Base-by-base conservation (phyloP, 805 yeast genomes). In the Candida stauntonica region DNA sequence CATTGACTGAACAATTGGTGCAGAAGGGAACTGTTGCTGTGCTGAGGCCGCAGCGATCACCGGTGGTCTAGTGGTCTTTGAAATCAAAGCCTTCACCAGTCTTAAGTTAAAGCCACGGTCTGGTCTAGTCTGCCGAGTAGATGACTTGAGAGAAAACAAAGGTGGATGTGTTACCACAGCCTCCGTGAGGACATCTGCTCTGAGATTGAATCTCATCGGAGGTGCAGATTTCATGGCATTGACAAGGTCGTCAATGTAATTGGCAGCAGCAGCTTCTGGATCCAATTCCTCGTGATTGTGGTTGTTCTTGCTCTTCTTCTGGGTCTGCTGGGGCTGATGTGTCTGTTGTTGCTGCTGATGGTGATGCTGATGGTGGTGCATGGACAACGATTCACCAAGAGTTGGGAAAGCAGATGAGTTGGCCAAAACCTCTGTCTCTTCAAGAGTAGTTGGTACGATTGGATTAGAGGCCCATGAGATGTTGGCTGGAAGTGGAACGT, bases 401-500 rank as follows among this genome's bases (percentile, higher is more conserved):
- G 83, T 69, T 34, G 84, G 81, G 67, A 79, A 77, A 3, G 82
- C 75, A 5, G 76, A 67, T 13, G 72, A 55, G 50, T 72, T 67
- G 4, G 77, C 66, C 46, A 72, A 55, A 5, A 19, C 33, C 17
- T 40, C 40, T 15, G 37, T 18, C n/a, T 38, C 45, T 3, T 31
- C 42, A 26, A 29, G 15, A 3, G 29, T 44, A 42, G 26, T 17
- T 18, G 57, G 45, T 26, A 39, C 4, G 9, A 6, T 33, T 26
- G 55, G 32, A 21, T 32, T 41, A 19, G 43, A 39, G 5, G 80
- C 75, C 89, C 89, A 81, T 4, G 83, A 77, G 2, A 82, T 86
- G 15, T 87, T 73, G 1, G 82, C 72, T 7, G 93, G 93, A 36
- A 85, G 68, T 3, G 79, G 73, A 4, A 76, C 71, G 5, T 60